Evolutionary conservation across 176 grass and related monocot genomes (phyloP), one percentile per base, ranked within the genome.

Genomic region (Aegilops bicornis): DNA sequence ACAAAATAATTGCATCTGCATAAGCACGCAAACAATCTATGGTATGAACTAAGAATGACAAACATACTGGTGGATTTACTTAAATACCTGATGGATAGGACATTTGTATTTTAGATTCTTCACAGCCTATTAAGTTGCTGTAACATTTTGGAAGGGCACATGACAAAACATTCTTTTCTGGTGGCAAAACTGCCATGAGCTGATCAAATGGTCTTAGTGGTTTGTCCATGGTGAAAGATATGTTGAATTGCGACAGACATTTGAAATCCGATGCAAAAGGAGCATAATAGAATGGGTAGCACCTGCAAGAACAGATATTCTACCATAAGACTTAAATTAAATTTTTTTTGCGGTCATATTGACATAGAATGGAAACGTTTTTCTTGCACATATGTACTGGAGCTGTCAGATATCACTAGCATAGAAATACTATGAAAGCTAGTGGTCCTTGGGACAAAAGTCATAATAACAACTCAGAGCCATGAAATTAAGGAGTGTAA

Each of bases 121-220:
- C 72, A 3, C 13, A 29, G 23, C 24, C 23, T 4, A 75, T 75
- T 47, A 75, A 75, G 48, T 48, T 75, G 19, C 30, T 70, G 32
- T 94, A 94, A 69, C 72, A 81, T 30, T 73, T 69, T 7, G 92
- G 85, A 23, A 94, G 71, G 1, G 72, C 87, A 79, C 3, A 77
- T 70, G 71, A 83, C 40, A 24, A 78, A 78, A 35, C 36, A 10
- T 92, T 56, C 85, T 82, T 92, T 83, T 83, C 33, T 22, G 69
- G 85, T 47, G 87, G 87, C 19, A 94, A 60, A 78, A 92, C 79
- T 67, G 87, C 92, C 92, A 94, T 83, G 23, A 94, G 78, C 86
- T 90, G 92, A 92, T 92, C 85, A 23, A 94, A 92, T 81, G 92
- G 90, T 37, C 19, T 90, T 6, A 90, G 70, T 60, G 92, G 90